These are phyloP conservation scores for Starmerella floricola DNA, from an alignment of 805 yeast species.

Conservation along the genomic window DNA sequence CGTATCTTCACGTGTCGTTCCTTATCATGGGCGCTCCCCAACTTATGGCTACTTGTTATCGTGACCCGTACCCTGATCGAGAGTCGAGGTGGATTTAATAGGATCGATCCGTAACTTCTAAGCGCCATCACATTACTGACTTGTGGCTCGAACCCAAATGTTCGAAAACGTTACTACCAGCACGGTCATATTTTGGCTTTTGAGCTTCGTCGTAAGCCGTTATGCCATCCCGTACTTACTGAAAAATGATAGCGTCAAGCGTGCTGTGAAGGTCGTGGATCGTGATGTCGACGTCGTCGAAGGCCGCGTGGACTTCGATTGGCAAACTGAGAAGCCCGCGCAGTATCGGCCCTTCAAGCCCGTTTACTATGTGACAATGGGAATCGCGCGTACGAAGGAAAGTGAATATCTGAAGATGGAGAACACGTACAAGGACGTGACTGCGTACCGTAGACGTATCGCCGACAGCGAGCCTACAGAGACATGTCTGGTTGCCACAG, in stretches of 20 bases:
- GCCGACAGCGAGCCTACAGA: conserved; percentile 8
- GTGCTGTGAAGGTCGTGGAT: conserved; percentile 14
- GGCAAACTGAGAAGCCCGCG: conserved; percentile 6
- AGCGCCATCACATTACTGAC: too few relatives aligned
- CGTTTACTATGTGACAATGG: conserved; percentile 51
- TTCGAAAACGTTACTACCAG: conserved; percentile 14
- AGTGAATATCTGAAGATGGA: conserved; percentile 54
- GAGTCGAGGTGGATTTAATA: neutral
- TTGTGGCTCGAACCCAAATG: conserved; percentile 7
- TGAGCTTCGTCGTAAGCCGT: conserved; percentile 3
- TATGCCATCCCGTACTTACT: conserved; percentile 11
- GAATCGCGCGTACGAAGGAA: conserved; percentile 37
- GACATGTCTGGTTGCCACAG: conserved; percentile 11
- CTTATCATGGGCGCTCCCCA: neutral
- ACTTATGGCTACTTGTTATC: neutral
- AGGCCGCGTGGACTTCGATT: conserved; percentile 11
- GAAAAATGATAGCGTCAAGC: conserved; percentile 4
- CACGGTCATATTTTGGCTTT: conserved; percentile 6
- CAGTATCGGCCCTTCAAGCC: conserved; percentile 47
- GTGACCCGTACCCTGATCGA: neutral
- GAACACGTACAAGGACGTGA: conserved; percentile 32
- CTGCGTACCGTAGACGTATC: conserved; percentile 28
- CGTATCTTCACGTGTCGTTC: too few relatives aligned
- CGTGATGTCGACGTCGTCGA: conserved; percentile 12
- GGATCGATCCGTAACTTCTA: too few relatives aligned